phyloP scores from a whole-genome alignment of 345 rosid species.

The Physaria fendleri region DNA sequence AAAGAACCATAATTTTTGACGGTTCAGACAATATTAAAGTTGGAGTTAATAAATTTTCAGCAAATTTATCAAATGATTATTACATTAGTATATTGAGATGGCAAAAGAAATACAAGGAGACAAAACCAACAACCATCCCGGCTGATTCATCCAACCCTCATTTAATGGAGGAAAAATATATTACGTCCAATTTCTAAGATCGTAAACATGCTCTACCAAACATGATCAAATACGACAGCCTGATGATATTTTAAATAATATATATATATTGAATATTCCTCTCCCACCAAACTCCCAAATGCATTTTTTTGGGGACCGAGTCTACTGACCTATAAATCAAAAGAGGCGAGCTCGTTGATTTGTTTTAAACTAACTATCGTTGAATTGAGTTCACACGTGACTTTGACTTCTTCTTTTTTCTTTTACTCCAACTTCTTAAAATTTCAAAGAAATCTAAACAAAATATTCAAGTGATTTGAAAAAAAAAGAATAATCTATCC shows the following conservation, averaged over 20 bases:
- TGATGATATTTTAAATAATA: slow-evolving; percentile 2
- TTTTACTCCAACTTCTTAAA: not conserved
- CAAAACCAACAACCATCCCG: slow-evolving; percentile 10
- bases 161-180: not conserved
- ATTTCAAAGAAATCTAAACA: not conserved
- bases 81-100: not conserved
- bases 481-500: not conserved
- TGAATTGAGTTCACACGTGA: slow-evolving; percentile 9
- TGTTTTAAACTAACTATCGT: not conserved
- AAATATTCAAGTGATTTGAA: not conserved
- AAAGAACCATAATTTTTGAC: too few species aligned
- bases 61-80: not conserved
- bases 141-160: not conserved
- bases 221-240: slow-evolving; percentile 5
- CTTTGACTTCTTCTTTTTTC: not conserved
- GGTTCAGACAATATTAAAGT: too few species aligned
- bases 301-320: too few species aligned
- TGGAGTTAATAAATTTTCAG: not conserved
- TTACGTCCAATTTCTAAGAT: not conserved
- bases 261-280: not conserved
- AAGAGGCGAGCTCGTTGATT: not conserved
- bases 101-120: not conserved
- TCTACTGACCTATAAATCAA: slow-evolving; percentile 7
- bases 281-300: slow-evolving; percentile 11
- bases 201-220: not conserved